Conservation (phyloP, 352 stramenopile genomes). For the Pythium chondricola region DNA sequence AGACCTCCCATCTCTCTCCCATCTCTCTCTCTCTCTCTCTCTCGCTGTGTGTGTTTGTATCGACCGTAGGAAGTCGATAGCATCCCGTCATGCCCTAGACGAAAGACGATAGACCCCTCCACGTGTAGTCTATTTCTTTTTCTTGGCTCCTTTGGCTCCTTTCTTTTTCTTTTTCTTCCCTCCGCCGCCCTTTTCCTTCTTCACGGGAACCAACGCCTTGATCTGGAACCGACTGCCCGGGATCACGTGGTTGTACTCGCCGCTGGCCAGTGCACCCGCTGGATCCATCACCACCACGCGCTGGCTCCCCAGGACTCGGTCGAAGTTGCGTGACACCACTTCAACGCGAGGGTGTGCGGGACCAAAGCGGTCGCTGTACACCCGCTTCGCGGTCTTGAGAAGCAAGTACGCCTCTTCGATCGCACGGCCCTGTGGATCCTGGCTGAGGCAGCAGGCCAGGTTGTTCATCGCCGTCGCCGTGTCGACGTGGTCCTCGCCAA, state of each 20-base stretch:
- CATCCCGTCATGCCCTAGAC: no score
- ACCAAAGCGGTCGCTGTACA: conserved; percentile 44
- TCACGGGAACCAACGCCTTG: conserved; percentile 38
- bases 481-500: conserved; percentile 38
- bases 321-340: conserved; percentile 40
- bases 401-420: conserved; percentile 53
- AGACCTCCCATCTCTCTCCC: neutral
- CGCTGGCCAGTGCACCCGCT: conserved; percentile 29
- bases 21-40: no score
- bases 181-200: conserved; percentile 11
- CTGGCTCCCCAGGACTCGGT: conserved; percentile 34
- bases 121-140: conserved; percentile 29
- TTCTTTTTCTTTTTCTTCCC: conserved; percentile 24
- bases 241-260: conserved; percentile 59
- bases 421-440: conserved; percentile 20
- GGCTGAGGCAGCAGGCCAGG: conserved; percentile 57
- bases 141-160: conserved; percentile 18
- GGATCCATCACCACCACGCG: conserved; percentile 40
- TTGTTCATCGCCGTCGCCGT: conserved; percentile 74
- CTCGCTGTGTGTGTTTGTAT: neutral
- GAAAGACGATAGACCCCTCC: no score
- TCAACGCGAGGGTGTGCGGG: conserved; percentile 34
- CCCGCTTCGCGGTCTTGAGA: conserved; percentile 39
- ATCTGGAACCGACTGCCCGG: conserved; percentile 60
- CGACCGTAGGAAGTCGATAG: conserved; percentile 5